Percentiles rank a stretch among this genome's conserved stretches.
These are phyloP conservation scores for Diaporthe vexans DNA, from an alignment of 2,329 filamentous ascomycete genomes.

Conservation along the genomic window DNA sequence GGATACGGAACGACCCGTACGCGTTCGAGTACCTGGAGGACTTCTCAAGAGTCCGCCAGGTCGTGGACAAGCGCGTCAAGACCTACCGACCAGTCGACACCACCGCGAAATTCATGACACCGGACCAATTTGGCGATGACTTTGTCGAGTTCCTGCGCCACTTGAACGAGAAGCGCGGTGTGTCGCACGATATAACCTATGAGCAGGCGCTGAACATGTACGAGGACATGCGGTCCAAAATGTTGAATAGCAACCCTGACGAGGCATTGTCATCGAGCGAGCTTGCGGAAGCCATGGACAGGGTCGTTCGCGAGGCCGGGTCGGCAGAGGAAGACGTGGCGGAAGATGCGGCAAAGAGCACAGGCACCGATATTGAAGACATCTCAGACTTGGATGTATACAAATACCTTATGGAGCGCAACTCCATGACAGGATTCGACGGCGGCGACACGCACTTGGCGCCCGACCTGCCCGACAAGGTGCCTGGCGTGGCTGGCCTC, in stretches of 20 bases:
- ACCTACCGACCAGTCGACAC: slow-evolving; percentile 66
- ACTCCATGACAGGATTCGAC: slow-evolving; percentile 52
- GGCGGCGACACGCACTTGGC: slow-evolving; percentile 61
- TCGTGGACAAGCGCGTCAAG: slow-evolving; percentile 78
- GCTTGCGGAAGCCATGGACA: slow-evolving; percentile 40
- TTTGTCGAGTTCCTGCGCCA: slow-evolving; percentile 64
- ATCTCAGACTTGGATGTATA: slow-evolving; percentile 50
- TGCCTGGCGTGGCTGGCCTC: slow-evolving; percentile 66
- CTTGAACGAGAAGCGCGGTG: slow-evolving; percentile 53
- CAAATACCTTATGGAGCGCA: slow-evolving; percentile 53
- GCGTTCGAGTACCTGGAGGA: slow-evolving; percentile 84
- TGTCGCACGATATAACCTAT: slow-evolving; percentile 47
- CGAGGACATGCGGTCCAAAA: slow-evolving; percentile 58
- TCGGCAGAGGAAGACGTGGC: slow-evolving; percentile 43
- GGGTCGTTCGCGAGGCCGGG: slow-evolving; percentile 44
- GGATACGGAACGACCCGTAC: slow-evolving; percentile 80
- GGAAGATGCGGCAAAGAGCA: not conserved
- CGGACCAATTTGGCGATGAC: slow-evolving; percentile 73
- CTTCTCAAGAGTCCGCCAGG: slow-evolving; percentile 81
- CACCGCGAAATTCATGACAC: slow-evolving; percentile 70
- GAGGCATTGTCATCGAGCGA: slow-evolving; percentile 50
- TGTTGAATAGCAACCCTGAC: slow-evolving; percentile 46
- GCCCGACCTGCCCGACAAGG: slow-evolving; percentile 64
- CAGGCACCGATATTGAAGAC: slow-evolving; percentile 34
- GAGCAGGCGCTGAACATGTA: slow-evolving; percentile 64